phyloP scores from a whole-genome alignment of 2,329 filamentous ascomycete species.

The Aspergillus flavus region DNA sequence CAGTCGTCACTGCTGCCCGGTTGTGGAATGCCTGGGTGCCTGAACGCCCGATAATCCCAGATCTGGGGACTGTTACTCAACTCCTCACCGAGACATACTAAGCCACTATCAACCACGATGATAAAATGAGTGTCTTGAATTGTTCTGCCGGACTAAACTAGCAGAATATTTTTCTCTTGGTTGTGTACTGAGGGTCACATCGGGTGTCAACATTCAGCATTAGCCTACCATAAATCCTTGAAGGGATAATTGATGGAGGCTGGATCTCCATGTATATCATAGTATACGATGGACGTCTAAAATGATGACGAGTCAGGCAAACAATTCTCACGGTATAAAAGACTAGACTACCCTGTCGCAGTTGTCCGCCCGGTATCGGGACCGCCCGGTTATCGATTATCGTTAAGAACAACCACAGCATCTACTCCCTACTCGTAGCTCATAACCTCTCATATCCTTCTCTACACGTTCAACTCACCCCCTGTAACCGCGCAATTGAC shows the following conservation, averaged over 20 bases:
- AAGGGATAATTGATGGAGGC: neutral
- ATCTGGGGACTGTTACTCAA: neutral
- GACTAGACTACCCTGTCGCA: conserved; percentile 3
- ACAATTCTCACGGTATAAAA: neutral
- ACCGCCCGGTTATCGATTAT: conserved; percentile 18
- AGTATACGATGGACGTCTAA: neutral
- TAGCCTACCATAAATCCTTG: neutral
- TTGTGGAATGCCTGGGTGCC: neutral
- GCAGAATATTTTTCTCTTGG: neutral
- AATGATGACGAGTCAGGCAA: neutral
- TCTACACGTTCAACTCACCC: conserved; percentile 1
- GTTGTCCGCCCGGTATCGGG: conserved; percentile 23
- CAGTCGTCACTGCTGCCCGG: neutral
- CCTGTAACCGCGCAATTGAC: neutral
- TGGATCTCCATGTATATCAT: neutral
- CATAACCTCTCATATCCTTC: neutral
- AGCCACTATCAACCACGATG: neutral
- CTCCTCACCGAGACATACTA: neutral
- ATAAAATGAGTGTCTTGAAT: neutral
- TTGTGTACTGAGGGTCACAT: neutral
- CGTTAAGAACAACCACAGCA: neutral
- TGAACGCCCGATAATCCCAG: neutral
- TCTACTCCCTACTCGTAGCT: neutral
- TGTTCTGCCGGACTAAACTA: neutral
- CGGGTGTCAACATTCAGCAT: neutral